phyloP scores from a whole-genome alignment of 441 rosid genomes.

The Pelargonium australe region DNA sequence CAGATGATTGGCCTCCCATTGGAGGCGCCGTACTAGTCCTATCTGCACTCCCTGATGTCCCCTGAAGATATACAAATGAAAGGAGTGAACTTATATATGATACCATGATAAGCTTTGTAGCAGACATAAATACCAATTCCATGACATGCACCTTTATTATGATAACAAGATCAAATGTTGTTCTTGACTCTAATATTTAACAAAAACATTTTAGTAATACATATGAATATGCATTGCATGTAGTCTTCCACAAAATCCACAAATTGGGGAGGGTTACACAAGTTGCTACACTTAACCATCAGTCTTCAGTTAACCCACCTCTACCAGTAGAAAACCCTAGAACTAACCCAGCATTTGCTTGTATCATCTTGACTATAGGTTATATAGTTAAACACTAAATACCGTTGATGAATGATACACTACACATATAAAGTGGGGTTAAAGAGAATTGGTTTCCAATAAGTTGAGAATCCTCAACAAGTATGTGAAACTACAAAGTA shows the following conservation, averaged over 20 bases:
- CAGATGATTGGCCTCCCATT: slow-evolving; percentile 51
- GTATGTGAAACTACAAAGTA: too few relatives aligned
- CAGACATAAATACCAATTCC: neutral
- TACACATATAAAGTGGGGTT: too few relatives aligned
- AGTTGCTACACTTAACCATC: neutral
- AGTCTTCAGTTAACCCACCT: neutral
- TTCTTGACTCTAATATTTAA: neutral
- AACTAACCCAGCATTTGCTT: slow-evolving; percentile 2
- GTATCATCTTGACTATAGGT: neutral
- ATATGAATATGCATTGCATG: neutral
- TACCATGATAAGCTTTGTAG: neutral
- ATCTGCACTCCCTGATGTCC: slow-evolving; percentile 37
- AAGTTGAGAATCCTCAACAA: too few relatives aligned
- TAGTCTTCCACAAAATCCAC: neutral
- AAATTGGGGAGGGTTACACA: neutral
- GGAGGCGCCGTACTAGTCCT: slow-evolving; percentile 30
- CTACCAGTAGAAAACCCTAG: neutral
- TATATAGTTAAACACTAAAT: too few relatives aligned
- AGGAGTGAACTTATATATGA: neutral
- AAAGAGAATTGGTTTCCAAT: too few relatives aligned
- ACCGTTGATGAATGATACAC: too few relatives aligned
- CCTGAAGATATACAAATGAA: slow-evolving; percentile 31
- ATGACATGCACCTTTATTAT: neutral
- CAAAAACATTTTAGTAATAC: neutral
- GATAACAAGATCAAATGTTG: too few relatives aligned